These are phyloP conservation scores for Coprinellus micaceus DNA, from an alignment of 768 basidiomycete genomes.

Conservation along the genomic window DNA sequence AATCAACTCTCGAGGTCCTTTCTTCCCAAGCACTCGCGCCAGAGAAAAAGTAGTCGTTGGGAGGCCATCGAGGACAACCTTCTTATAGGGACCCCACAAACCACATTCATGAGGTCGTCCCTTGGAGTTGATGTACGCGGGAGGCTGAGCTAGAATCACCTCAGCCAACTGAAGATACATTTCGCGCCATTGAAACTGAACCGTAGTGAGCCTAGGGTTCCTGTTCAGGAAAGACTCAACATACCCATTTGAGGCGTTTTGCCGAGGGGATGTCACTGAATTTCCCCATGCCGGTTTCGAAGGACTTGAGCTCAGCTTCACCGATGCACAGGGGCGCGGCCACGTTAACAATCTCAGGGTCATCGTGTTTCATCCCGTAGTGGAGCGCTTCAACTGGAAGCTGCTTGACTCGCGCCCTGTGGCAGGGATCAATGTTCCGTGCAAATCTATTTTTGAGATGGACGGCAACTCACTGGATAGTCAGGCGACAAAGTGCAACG, in stretches of 20 bases:
- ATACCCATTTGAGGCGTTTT: neutral
- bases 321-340: neutral
- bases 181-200: neutral
- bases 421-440: neutral
- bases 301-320: neutral
- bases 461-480: neutral
- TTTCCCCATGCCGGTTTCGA: neutral
- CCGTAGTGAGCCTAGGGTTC: neutral
- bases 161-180: neutral
- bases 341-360: neutral
- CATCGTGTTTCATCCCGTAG: neutral
- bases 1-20: neutral
- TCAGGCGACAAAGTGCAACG: neutral
- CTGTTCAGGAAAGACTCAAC: neutral
- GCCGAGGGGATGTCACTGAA: neutral
- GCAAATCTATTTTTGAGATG: neutral
- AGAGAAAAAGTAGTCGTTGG: neutral
- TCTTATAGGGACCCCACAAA: neutral
- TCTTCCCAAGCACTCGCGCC: neutral
- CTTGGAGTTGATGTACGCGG: neutral
- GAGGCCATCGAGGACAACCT: neutral
- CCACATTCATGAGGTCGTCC: neutral
- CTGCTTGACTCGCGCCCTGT: neutral
- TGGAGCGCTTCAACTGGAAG: neutral
- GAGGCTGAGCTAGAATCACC: neutral